phyloP scores from a whole-genome alignment of 192 early-diverging fungal species.

The Chytriomyces sp. region DNA sequence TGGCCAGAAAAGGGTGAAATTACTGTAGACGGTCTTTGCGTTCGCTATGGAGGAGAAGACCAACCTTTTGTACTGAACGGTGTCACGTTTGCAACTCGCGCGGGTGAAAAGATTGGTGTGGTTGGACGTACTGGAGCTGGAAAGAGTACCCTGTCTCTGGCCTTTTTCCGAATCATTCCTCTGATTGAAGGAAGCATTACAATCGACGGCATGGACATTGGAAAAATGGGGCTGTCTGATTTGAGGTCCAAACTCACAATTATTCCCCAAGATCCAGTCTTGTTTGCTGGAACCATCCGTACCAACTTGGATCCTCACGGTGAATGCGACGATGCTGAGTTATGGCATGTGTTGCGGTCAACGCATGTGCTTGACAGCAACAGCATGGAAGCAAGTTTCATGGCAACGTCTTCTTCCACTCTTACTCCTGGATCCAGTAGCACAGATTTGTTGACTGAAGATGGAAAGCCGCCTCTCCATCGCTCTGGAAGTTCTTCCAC shows the following conservation, averaged over 20 bases:
- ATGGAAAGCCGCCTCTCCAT: neutral
- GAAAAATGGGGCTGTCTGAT: conserved; percentile 59
- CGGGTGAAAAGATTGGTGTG: conserved; percentile 57
- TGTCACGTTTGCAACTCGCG: conserved; percentile 41
- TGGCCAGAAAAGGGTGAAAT: conserved; percentile 55
- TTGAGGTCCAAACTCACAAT: conserved; percentile 73
- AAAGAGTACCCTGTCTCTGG: conserved; percentile 66
- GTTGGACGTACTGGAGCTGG: conserved; percentile 67
- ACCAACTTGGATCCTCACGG: conserved; percentile 84
- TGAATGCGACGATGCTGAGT: conserved; percentile 58
- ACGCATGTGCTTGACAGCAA: conserved; percentile 55
- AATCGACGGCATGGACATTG: conserved; percentile 74
- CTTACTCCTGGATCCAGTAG: conserved; percentile 2
- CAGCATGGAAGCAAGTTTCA: neutral
- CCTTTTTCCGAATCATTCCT: conserved; percentile 53
- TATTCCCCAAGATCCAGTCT: conserved; percentile 79
- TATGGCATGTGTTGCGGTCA: conserved; percentile 65
- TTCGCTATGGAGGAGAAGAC: conserved; percentile 62
- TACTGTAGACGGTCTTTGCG: conserved; percentile 61
- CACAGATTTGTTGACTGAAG: conserved; percentile 1
- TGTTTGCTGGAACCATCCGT: conserved; percentile 74
- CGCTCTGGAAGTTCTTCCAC: neutral
- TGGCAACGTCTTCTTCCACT: neutral
- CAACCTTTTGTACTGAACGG: conserved; percentile 60
- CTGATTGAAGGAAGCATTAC: conserved; percentile 49